Conservation (phyloP, 2,329 filamentous ascomycete genomes). For the Pseudogymnoascus sp. region DNA sequence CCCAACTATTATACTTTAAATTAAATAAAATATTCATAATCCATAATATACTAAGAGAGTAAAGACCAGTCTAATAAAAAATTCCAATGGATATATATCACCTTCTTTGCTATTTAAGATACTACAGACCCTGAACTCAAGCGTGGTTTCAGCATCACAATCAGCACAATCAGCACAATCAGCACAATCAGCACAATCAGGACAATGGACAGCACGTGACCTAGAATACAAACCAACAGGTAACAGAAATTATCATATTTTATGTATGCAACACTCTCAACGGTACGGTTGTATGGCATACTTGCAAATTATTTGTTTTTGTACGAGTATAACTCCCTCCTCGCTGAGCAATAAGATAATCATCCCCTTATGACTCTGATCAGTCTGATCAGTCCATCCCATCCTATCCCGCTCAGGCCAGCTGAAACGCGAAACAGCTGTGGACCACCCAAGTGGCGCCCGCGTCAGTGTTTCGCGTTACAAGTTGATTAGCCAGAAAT, state of each 20-base stretch:
- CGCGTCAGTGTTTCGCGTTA: constrained; percentile 3
- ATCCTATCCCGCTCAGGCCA: background rate
- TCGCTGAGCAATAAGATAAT: background rate
- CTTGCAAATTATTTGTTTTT: background rate
- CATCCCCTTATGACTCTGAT: background rate
- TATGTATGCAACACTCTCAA: too few species aligned
- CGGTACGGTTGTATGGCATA: too few species aligned
- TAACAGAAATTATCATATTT: too few species aligned
- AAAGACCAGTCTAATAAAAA: too few species aligned
- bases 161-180: background rate
- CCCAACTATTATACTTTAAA: background rate
- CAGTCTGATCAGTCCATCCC: background rate
- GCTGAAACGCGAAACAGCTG: background rate
- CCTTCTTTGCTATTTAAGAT: background rate
- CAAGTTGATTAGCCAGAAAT: background rate
- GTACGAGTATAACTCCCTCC: background rate
- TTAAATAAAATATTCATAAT: background rate
- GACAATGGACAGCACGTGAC: background rate
- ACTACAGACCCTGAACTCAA: background rate
- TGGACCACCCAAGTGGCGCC: background rate
- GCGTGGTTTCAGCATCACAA: background rate
- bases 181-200: background rate
- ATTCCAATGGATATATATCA: background rate
- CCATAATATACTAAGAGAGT: background rate
- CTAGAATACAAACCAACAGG: background rate